phyloP scores from a whole-genome alignment of 176 grass and related monocot species.

The Eleusine indica region DNA sequence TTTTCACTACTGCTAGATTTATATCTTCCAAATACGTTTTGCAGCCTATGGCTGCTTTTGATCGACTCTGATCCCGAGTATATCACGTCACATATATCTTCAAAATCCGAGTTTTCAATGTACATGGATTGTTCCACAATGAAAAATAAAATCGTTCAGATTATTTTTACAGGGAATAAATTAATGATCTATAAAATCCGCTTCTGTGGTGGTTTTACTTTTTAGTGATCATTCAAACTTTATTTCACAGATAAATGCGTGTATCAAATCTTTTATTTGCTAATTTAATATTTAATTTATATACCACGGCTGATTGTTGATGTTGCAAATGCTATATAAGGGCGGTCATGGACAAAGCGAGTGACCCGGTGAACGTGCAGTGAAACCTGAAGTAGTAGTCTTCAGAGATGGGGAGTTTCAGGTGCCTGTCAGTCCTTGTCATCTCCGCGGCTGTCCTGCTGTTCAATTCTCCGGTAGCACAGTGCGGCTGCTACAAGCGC shows the following conservation, averaged over 20 bases:
- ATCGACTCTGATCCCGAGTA: neutral
- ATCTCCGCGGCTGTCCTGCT: neutral
- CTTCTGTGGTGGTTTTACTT: neutral
- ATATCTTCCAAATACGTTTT: neutral
- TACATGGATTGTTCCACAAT: neutral
- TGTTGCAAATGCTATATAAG: conserved; percentile 1
- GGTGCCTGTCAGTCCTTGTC: neutral
- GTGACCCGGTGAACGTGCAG: neutral
- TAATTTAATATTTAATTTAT: neutral
- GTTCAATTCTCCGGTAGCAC: neutral
- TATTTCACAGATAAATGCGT: neutral
- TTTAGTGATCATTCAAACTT: neutral
- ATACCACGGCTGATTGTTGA: neutral
- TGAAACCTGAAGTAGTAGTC: neutral
- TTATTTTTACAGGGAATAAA: neutral
- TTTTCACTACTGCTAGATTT: neutral
- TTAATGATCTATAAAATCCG: neutral
- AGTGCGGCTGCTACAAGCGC: conserved; percentile 50
- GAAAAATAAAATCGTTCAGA: neutral
- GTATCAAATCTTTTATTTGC: neutral
- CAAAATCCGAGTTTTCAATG: neutral
- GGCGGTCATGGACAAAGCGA: neutral
- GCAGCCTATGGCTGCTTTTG: neutral
- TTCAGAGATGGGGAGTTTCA: neutral
- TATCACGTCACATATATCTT: neutral